Base-by-base conservation (phyloP, 345 rosid genomes). In the Gossypium sturtianum region DNA sequence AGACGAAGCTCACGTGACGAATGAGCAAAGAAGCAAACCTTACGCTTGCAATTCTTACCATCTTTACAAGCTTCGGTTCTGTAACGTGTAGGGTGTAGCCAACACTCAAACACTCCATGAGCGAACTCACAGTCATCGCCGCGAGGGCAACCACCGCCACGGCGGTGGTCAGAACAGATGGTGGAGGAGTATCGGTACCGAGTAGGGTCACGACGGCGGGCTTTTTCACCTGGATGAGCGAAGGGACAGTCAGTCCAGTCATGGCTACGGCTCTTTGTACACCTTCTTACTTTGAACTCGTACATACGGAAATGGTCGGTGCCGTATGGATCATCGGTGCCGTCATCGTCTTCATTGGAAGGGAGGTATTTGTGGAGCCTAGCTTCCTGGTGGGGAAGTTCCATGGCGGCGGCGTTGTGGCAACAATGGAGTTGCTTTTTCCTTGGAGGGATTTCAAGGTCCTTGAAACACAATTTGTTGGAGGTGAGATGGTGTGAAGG, bases 241-340 rank as follows among this genome's bases (percentile, higher is more conserved):
- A 92, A 94, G 29, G 98, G 98, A 72, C 98, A 94, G 79, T 92
- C 97, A 0, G 97, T 94, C 98, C 98, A 94, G 79, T 92, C 98
- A n/a, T 94, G 98, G 80, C 95, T 90, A 44, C 97, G 86, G 88
- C 93, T 89, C 71, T 97, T 87, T 2, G 86, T 94, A 76, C 98
- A 94, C 43, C 88, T 83, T 23, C 97, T 91, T 77, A 94, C 88
- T 87, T 94, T 94, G 87, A 94, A 94, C 76, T 94, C 98, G 22
- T 87, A 92, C 89, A 94, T 94, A 11, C 97, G 87, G 71, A 92
- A 94, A 59, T 94, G 91, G 65, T 94, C 97, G 4, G 90, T 86
- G 38, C 89, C 85, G 81, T 90, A 92, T 1, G 93, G 91, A 75
- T 90, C 64, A 13, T 12, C 86, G 1, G 82, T 27, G 16, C 6